These are phyloP conservation scores for Pseudoscleropodium purum DNA, from an alignment of 225 moss, liverwort and hornwort genomes.

Conservation along the genomic window DNA sequence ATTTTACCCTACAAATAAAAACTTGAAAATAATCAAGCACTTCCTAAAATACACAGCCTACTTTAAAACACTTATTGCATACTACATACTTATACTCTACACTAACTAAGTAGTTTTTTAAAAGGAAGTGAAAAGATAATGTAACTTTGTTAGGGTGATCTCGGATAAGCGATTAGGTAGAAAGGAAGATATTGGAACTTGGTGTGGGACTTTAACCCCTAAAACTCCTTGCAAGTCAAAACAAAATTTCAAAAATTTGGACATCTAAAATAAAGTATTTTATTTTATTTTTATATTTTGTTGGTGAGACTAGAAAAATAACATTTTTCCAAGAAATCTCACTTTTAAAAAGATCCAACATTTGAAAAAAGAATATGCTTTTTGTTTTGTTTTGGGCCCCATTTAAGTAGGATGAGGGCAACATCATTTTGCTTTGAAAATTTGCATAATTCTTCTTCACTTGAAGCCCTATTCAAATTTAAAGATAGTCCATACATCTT, in stretches of 20 bases:
- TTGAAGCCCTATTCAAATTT: no score
- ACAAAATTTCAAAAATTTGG: not conserved
- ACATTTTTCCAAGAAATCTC: fast-evolving
- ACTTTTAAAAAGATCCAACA: not conserved
- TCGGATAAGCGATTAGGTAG: no score
- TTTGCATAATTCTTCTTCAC: no score
- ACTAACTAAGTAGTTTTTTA: no score
- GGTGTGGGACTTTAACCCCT: fast-evolving
- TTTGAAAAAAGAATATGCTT: not conserved
- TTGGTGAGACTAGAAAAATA: not conserved
- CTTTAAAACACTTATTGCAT: not conserved
- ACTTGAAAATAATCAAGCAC: not conserved
- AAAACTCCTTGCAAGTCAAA: not conserved
- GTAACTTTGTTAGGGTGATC: no score
- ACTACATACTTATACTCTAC: no score
- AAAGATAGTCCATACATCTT: no score
- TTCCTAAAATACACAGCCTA: not conserved
- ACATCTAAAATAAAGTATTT: not conserved
- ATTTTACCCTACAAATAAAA: not conserved
- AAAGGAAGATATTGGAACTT: no score
- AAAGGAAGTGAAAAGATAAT: no score
- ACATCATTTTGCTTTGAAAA: no score
- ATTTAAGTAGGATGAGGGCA: fast-evolving
- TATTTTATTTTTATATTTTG: not conserved
- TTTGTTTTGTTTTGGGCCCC: not conserved